phyloP scores from a whole-genome alignment of 805 yeast species.

The Ogataea kodamae region DNA sequence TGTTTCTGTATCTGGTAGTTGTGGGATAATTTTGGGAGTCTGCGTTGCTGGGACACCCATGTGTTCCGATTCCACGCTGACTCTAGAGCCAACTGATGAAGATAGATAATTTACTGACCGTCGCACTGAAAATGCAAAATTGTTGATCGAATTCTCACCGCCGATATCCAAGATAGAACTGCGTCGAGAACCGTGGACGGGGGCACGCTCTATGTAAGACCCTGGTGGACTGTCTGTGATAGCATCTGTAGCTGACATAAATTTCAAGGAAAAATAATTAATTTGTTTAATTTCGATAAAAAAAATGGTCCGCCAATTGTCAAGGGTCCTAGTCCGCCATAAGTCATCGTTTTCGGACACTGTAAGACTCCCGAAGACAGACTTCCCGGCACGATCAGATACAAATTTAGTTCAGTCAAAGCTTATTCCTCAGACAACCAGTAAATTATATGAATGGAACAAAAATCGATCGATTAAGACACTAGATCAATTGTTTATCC shows the following conservation, averaged over 20 bases:
- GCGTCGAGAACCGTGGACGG: conserved; percentile 22
- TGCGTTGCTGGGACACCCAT: no score
- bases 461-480: conserved; percentile 24
- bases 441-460: conserved; percentile 67
- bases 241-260: conserved; percentile 7
- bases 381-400: conserved; percentile 60
- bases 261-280: neutral
- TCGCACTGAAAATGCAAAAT: conserved; percentile 35
- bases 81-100: conserved; percentile 20
- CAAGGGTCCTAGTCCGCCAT: conserved; percentile 4
- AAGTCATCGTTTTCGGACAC: conserved; percentile 23
- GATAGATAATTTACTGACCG: conserved; percentile 32
- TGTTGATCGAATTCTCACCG: conserved; percentile 36
- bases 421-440: conserved; percentile 51
- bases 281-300: neutral
- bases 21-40: neutral
- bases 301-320: conserved; percentile 1
- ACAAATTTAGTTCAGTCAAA: conserved; percentile 39
- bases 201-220: conserved; percentile 1
- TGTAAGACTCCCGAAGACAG: conserved; percentile 56
- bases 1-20: conserved; percentile 2
- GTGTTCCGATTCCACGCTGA: conserved; percentile 2
- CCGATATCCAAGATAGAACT: conserved; percentile 36
- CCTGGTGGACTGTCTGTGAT: conserved; percentile 1
- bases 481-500: conserved; percentile 48